Evolutionary conservation across 495 filamentous ascomycete species (phyloP).

Genomic region (Penicillium simplicissimum): DNA sequence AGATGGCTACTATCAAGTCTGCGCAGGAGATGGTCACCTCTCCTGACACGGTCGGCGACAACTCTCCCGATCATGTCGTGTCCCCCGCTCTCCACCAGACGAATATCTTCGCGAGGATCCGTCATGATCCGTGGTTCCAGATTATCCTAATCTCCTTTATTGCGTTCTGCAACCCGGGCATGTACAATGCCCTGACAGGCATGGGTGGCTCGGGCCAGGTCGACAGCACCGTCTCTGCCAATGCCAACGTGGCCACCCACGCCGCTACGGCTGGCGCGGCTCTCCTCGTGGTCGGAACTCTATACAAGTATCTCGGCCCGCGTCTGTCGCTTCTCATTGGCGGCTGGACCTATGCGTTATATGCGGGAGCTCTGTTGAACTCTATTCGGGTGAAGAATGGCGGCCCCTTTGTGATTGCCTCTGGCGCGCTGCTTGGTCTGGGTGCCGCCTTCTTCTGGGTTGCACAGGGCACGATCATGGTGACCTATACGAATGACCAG

Average conservation of each 20-base stretch:
- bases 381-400: conserved; percentile 55
- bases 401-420: conserved; percentile 68
- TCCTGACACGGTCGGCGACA: neutral
- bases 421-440: conserved; percentile 51
- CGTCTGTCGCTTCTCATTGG: conserved; percentile 42
- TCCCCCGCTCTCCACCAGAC: neutral
- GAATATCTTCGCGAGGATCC: conserved; percentile 23
- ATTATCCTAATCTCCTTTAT: conserved; percentile 55
- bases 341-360: conserved; percentile 46
- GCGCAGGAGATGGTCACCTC: neutral
- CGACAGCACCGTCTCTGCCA: conserved; percentile 40
- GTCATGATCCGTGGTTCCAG: conserved; percentile 42
- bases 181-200: conserved; percentile 71
- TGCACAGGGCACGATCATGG: conserved; percentile 57
- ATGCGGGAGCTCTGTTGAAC: conserved; percentile 42
- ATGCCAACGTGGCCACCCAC: conserved; percentile 43
- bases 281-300: conserved; percentile 44
- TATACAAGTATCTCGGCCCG: conserved; percentile 43
- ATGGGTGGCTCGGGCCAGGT: conserved; percentile 57
- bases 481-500: conserved; percentile 50
- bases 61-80: neutral
- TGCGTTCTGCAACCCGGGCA: conserved; percentile 81
- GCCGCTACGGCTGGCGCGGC: conserved; percentile 43
- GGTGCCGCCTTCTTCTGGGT: conserved; percentile 55
- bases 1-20: neutral